phyloP scores from a whole-genome alignment of 2,329 filamentous ascomycete genomes.

The Eutypella sp. region DNA sequence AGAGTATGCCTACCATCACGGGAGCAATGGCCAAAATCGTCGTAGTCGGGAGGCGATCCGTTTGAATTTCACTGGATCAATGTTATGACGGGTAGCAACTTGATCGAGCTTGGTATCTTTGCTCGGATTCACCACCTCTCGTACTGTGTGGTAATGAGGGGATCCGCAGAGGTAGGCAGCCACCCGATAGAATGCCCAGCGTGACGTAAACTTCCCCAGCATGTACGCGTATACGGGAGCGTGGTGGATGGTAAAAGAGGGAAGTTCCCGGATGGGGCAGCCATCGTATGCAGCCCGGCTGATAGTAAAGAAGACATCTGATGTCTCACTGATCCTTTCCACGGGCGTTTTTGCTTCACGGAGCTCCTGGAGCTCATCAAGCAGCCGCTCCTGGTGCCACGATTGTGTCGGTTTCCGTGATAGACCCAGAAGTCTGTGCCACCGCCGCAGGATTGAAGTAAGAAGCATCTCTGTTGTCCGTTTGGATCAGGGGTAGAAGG shows the following conservation, averaged over 20 bases:
- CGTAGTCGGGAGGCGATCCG: too few species aligned
- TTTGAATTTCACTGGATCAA: too few species aligned
- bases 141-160: not conserved
- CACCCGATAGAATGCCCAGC: not conserved
- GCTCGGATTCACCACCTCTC: not conserved
- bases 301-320: not conserved
- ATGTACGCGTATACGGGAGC: not conserved
- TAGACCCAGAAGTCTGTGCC: not conserved
- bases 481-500: too few species aligned
- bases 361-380: not conserved
- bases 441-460: not conserved
- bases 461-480: not conserved
- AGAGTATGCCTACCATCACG: too few species aligned
- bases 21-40: too few species aligned
- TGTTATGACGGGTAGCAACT: too few species aligned
- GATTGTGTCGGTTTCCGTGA: not conserved
- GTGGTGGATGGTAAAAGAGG: not conserved
- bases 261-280: not conserved
- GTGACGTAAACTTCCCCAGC: not conserved
- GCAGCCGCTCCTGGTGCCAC: not conserved
- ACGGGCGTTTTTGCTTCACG: not conserved
- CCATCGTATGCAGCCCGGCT: not conserved
- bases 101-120: not conserved
- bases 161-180: not conserved
- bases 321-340: not conserved